Evolutionary conservation across 31 red algal species (phyloP).

Genomic region (Endocladia muricata): DNA sequence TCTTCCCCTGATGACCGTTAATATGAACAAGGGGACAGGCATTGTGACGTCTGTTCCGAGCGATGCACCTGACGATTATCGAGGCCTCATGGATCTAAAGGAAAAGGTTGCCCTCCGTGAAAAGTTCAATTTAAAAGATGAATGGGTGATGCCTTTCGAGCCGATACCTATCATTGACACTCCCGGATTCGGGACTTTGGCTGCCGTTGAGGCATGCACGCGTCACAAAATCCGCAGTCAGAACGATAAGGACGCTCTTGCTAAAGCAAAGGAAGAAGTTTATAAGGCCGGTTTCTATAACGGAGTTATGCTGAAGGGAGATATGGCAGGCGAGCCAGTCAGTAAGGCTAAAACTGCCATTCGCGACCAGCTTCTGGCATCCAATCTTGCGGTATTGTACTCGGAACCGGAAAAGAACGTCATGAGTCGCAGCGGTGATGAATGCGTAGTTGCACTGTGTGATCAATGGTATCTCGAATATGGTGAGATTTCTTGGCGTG

Average conservation of each 20-base stretch:
- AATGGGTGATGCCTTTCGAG: slow-evolving; percentile 94
- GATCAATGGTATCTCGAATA: slow-evolving; percentile 99
- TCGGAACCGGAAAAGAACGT: slow-evolving; percentile 94
- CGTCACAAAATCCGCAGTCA: slow-evolving; percentile 82
- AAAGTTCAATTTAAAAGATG: slow-evolving; percentile 84
- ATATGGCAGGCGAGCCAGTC: slow-evolving; percentile 73
- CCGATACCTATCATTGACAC: slow-evolving; percentile 92
- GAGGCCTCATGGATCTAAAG: slow-evolving; percentile 94
- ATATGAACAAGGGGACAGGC: slow-evolving; percentile 92
- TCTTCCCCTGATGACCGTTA: slow-evolving; percentile 90
- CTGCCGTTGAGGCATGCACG: slow-evolving; percentile 85
- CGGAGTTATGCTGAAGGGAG: slow-evolving; percentile 77
- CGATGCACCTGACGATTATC: slow-evolving; percentile 97
- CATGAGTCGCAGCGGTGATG: slow-evolving; percentile 84
- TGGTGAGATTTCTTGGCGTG: slow-evolving; percentile 81
- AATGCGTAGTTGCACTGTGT: slow-evolving; percentile 94
- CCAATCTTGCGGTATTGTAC: slow-evolving; percentile 63
- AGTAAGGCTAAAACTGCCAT: slow-evolving; percentile 86
- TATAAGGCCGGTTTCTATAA: slow-evolving; percentile 97
- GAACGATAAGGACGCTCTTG: slow-evolving; percentile 91
- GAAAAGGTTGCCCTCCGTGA: slow-evolving; percentile 86
- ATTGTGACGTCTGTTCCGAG: slow-evolving; percentile 96
- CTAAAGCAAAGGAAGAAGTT: slow-evolving; percentile 90
- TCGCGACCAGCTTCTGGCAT: slow-evolving; percentile 62
- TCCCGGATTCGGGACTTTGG: slow-evolving; percentile 81